These are phyloP conservation scores for Hanseniaspora sp. DNA, from an alignment of 1,139 yeast species.

Conservation along the genomic window DNA sequence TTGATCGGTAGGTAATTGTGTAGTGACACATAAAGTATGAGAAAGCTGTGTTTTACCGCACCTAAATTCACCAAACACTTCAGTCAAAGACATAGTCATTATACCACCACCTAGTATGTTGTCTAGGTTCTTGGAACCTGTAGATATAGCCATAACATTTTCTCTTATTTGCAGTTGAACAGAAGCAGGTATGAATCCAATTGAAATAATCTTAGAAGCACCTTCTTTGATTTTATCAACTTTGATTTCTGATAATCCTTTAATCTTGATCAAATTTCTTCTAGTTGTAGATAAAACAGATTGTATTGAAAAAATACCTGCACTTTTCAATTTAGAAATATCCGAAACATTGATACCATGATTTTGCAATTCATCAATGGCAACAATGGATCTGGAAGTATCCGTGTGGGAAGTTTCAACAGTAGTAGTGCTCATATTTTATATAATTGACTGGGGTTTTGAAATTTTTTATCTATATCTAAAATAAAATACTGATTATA, in stretches of 20 bases:
- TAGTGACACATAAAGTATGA: constrained; percentile 92
- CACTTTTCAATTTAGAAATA: constrained; percentile 40
- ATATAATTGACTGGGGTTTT: not conserved
- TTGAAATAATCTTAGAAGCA: constrained; percentile 78
- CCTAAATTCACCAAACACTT: constrained; percentile 92
- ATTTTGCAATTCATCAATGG: constrained; percentile 45
- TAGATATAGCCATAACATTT: constrained; percentile 81
- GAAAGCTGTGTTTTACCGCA: constrained; percentile 96
- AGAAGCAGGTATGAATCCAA: constrained; percentile 96
- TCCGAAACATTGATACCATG: constrained; percentile 51
- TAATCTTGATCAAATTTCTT: constrained; percentile 60
- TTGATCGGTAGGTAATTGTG: constrained; percentile 92
- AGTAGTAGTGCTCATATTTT: constrained; percentile 3
- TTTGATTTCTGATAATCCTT: constrained; percentile 91
- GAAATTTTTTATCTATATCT: no score
- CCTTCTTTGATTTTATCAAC: constrained; percentile 76
- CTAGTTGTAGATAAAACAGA: constrained; percentile 86
- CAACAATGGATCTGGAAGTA: constrained; percentile 24
- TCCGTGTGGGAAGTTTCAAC: constrained; percentile 1
- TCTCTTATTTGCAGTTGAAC: constrained; percentile 85
- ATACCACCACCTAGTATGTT: constrained; percentile 92
- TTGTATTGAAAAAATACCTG: constrained; percentile 44
- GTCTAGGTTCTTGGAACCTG: constrained; percentile 91
- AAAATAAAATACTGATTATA: no score
- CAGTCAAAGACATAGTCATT: constrained; percentile 95